A percentile compares a stretch with the other conserved stretches of the same genome.
These are phyloP conservation scores for Rhododendron molle DNA, from an alignment of 148 eudicot genomes.

Conservation along the genomic window DNA sequence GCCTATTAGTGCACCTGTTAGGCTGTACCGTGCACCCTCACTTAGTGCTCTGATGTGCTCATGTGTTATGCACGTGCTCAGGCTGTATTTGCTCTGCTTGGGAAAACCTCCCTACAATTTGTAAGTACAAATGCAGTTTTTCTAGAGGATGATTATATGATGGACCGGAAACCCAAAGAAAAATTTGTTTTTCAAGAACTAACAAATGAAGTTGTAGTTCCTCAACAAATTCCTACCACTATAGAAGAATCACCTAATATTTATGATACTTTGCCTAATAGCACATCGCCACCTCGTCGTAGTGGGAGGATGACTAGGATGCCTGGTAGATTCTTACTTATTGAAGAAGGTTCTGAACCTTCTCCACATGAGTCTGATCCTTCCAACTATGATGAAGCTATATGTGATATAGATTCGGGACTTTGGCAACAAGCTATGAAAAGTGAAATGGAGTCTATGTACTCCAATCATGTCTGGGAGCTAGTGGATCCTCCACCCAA, in stretches of 20 bases:
- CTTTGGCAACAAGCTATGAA: too few relatives aligned
- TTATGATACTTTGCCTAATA: not conserved
- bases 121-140: not conserved
- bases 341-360: not conserved
- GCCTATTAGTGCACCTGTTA: too few relatives aligned
- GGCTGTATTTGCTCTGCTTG: too few relatives aligned
- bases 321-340: not conserved
- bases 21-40: too few relatives aligned
- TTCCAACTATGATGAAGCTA: not conserved
- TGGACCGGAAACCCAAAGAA: not conserved
- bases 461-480: not conserved
- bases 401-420: not conserved
- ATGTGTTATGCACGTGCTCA: too few relatives aligned
- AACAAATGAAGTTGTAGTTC: not conserved
- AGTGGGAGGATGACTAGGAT: not conserved
- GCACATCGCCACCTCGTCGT: not conserved
- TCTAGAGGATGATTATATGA: not conserved
- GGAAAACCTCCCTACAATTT: too few relatives aligned
- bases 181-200: not conserved
- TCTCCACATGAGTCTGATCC: not conserved
- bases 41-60: too few relatives aligned
- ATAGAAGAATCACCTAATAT: not conserved
- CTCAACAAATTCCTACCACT: not conserved
- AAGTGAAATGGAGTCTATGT: too few relatives aligned
- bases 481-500: not conserved